A percentile compares a stretch with the other conserved stretches of the same genome.
These are phyloP conservation scores for Wickerhamiella bombiphila DNA, from an alignment of 805 yeast genomes.

Conservation along the genomic window DNA sequence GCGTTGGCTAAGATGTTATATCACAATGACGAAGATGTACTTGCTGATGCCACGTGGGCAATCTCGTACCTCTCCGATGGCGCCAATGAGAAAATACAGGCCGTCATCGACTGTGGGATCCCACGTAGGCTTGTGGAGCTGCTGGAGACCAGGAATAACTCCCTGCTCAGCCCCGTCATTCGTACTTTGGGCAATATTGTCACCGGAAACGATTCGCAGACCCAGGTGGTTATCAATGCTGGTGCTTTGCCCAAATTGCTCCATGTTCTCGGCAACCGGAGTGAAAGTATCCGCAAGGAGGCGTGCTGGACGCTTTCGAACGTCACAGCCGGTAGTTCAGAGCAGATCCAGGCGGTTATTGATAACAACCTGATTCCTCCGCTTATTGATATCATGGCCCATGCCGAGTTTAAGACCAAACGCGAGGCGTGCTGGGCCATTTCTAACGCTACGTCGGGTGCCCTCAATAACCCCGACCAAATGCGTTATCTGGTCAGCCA, in stretches of 20 bases:
- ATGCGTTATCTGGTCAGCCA: conserved; percentile 83
- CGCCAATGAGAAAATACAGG: conserved; percentile 81
- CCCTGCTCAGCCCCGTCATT: conserved; percentile 92
- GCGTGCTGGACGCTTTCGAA: conserved; percentile 98
- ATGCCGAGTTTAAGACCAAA: conserved; percentile 88
- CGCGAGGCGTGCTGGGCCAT: conserved; percentile 99
- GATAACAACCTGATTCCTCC: conserved; percentile 91
- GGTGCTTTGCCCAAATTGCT: conserved; percentile 81
- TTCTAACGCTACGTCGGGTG: conserved; percentile 95
- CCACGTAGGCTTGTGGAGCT: conserved; percentile 89
- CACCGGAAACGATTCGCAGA: conserved; percentile 91
- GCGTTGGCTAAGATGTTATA: conserved; percentile 81
- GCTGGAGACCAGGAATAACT: conserved; percentile 64
- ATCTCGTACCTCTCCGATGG: conserved; percentile 92
- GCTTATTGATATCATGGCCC: conserved; percentile 56
- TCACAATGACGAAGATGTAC: conserved; percentile 80
- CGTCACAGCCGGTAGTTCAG: conserved; percentile 92
- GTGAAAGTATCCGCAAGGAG: conserved; percentile 87
- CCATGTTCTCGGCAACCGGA: conserved; percentile 53
- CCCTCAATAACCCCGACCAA: conserved; percentile 80
- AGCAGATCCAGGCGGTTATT: conserved; percentile 93
- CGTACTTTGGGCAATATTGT: conserved; percentile 97
- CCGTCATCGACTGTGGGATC: conserved; percentile 90
- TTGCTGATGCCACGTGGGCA: conserved; percentile 98
- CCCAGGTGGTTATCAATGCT: conserved; percentile 84